Base-by-base conservation (phyloP, 805 yeast species). In the Peterozyma xylosa region DNA sequence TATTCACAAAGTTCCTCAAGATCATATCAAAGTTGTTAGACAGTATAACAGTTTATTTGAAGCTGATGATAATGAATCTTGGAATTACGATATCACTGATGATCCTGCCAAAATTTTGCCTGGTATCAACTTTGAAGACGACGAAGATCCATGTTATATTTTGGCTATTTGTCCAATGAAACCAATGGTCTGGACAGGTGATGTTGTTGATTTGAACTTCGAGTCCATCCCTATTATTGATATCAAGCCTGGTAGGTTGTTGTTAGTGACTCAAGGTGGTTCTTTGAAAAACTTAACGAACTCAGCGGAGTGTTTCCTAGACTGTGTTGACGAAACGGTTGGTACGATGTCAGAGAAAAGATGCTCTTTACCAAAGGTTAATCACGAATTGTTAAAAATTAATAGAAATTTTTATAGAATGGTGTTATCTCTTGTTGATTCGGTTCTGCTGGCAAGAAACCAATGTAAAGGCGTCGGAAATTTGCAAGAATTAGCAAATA, bases 161-260 rank as follows among this genome's bases (percentile, higher is more conserved):
- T 53, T 89, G 27, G 82, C 87, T 0, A 62, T 90, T 4, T 80
- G 86, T 53, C 89, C 96, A 0, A 73, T 82, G 2, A 86, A 86
- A 53, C 95, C 96, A 0, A 74, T 90, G 62, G 78, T 86, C 40
- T 91, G 98, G 98, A 89, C 85, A 48, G 97, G 97, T 4, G 72
- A 76, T 14, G 80, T 84, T 49, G 71, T 81, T 34, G 74, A 79
- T 37, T 58, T 86, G 5, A 68, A 71, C 11, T 59, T 77, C 11
- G 71, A 66, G 10, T 55, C 62, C 2, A 64, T 74, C 3, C 76
- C 80, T 0, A 62, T 73, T 3, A 67, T 77, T 18, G 82, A 80
- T 45, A 66, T 85, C n/a, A 74, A 72, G 47, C 77, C 76, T 10
- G 93, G 95, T 2, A 78, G 80, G 44, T 71, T 84, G 50, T 57